Evolutionary conservation across 495 filamentous ascomycete species (phyloP).

Genomic region (Pyronema omphalodes): DNA sequence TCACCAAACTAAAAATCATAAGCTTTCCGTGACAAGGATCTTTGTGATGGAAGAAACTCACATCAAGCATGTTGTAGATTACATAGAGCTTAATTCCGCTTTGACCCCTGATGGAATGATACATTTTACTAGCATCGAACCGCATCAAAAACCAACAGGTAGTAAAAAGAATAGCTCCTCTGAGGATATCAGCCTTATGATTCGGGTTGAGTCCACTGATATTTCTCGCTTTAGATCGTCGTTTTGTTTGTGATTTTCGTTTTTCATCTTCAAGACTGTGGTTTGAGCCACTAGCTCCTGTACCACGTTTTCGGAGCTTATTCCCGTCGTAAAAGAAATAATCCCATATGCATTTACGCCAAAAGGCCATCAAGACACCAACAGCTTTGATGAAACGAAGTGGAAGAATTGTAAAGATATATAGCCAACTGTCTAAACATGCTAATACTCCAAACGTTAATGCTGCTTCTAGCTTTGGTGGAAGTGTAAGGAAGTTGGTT

Average conservation of each 20-base stretch:
- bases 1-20: constrained; percentile 40
- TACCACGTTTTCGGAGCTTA: constrained; percentile 1
- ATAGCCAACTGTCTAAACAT: constrained; percentile 92
- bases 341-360: constrained; percentile 15
- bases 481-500: constrained; percentile 71
- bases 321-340: constrained; percentile 6
- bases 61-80: constrained; percentile 92
- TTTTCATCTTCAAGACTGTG: constrained; percentile 15
- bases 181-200: constrained; percentile 89
- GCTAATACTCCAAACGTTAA: constrained; percentile 75
- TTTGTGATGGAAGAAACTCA: constrained; percentile 13
- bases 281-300: constrained; percentile 4
- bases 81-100: constrained; percentile 96
- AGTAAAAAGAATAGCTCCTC: constrained; percentile 64
- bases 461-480: constrained; percentile 64
- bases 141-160: constrained; percentile 75
- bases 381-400: constrained; percentile 75
- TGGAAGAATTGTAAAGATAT: constrained; percentile 86
- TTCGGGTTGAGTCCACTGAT: constrained; percentile 64
- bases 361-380: constrained; percentile 47
- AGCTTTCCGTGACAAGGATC: neutral
- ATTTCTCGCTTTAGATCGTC: constrained; percentile 28
- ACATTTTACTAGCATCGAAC: constrained; percentile 93
- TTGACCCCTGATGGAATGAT: constrained; percentile 91
- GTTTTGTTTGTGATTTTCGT: neutral